These are phyloP conservation scores for Avena sativa DNA, from an alignment of 176 grass and related monocot genomes.

Conservation along the genomic window DNA sequence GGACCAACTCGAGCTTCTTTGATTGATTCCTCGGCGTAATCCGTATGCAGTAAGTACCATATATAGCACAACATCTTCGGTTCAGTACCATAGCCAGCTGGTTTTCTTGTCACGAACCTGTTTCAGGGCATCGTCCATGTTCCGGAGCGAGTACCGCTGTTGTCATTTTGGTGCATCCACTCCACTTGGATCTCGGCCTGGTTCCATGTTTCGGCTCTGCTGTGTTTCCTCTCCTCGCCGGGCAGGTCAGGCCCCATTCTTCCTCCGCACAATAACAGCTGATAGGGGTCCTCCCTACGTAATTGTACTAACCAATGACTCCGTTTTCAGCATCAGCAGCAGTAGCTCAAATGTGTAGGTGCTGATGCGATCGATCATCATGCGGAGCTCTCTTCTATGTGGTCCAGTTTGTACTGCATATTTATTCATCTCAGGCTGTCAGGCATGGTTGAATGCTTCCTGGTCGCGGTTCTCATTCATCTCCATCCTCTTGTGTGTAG, in stretches of 20 bases:
- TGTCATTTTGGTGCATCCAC: conserved; percentile 11
- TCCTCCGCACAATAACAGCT: conserved; percentile 9
- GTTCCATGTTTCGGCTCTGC: conserved; percentile 25
- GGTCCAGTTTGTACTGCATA: not conserved
- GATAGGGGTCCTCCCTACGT: conserved; percentile 11
- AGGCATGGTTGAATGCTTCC: conserved; percentile 1
- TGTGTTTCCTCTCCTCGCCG: conserved; percentile 16
- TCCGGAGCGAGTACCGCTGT: not conserved
- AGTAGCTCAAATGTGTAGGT: conserved; percentile 34
- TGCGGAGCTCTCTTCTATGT: conserved; percentile 16
- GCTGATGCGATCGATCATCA: conserved; percentile 9
- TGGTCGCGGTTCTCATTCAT: not conserved
- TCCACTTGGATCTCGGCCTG: conserved; percentile 32
- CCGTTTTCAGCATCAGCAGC: not conserved
- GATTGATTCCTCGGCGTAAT: not conserved
- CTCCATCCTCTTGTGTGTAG: too few relatives aligned
- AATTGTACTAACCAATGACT: not conserved
- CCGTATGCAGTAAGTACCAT: not conserved
- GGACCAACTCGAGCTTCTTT: too few relatives aligned
- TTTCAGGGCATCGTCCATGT: conserved; percentile 24
- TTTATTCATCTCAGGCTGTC: not conserved
- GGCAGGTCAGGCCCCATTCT: conserved; percentile 27
- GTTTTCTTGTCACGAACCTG: conserved; percentile 22
- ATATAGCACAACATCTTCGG: not conserved
- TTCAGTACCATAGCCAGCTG: conserved; percentile 33